Evolutionary conservation across 1,139 yeast genomes (phyloP).

Genomic region (Lodderomyces metapsilosis): DNA sequence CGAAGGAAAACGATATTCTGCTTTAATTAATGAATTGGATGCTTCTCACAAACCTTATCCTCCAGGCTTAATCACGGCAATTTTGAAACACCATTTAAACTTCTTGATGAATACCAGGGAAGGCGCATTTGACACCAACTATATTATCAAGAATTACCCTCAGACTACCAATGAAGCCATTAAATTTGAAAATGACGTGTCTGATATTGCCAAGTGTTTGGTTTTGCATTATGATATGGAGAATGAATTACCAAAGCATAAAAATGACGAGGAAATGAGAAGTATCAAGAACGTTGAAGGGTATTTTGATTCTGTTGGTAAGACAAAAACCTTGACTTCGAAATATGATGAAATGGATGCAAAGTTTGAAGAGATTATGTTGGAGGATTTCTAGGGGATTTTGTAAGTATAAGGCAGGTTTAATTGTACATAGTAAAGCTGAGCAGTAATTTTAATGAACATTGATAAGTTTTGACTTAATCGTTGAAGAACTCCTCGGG

Average conservation of each 20-base stretch:
- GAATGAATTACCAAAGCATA: conserved; percentile 23
- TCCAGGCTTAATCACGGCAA: conserved; percentile 56
- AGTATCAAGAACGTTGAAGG: conserved; percentile 45
- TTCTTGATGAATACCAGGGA: conserved; percentile 39
- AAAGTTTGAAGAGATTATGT: conserved; percentile 22
- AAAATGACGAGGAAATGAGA: conserved; percentile 29
- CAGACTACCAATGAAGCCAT: conserved; percentile 60
- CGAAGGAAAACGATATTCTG: conserved; percentile 40
- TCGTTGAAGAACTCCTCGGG: conserved; percentile 63
- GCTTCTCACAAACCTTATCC: conserved; percentile 43
- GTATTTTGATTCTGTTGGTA: conserved; percentile 60
- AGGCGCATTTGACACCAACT: conserved; percentile 44
- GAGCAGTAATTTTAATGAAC: neutral
- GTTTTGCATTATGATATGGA: conserved; percentile 32
- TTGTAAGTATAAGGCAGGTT: conserved; percentile 10
- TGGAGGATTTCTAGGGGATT: conserved; percentile 19
- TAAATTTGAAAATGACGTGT: conserved; percentile 57
- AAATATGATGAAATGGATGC: conserved; percentile 25
- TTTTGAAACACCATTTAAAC: conserved; percentile 48
- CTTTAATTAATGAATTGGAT: conserved; percentile 41
- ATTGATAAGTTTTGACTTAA: neutral
- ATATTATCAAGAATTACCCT: conserved; percentile 55
- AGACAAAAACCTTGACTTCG: conserved; percentile 26
- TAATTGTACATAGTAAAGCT: neutral
- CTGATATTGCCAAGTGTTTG: conserved; percentile 42